Conservation (phyloP, 2,329 filamentous ascomycete species). For the Fusarium caatingaense region DNA sequence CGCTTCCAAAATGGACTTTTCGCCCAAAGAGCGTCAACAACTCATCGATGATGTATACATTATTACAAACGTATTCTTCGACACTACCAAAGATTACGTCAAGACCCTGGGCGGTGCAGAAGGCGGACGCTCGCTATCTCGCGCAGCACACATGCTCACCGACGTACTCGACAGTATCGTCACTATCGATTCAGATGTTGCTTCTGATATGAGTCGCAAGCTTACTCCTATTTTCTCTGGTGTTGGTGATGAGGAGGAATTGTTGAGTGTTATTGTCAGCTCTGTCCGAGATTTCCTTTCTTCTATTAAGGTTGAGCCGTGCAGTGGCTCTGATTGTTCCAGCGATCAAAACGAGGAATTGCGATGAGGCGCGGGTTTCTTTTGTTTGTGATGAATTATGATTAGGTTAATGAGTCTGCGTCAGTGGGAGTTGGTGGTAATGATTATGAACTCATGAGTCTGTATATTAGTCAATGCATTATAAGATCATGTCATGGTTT, state of each 20-base stretch:
- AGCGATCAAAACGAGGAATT: not conserved
- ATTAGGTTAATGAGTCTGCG: not conserved
- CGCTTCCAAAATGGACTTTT: not conserved
- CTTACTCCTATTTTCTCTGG: not conserved
- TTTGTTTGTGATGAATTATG: constrained; percentile 9
- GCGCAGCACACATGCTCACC: not conserved
- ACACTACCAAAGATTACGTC: not conserved
- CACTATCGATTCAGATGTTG: not conserved
- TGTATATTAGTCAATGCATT: not conserved
- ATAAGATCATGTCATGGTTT: not conserved
- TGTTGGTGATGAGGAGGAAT: not conserved
- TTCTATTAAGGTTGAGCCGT: not conserved
- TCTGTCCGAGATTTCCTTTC: constrained; percentile 3
- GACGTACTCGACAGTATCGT: constrained; percentile 1
- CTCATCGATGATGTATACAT: not conserved
- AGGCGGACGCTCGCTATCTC: constrained; percentile 16
- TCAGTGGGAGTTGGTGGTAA: not conserved
- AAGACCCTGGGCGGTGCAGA: not conserved
- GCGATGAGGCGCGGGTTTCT: not conserved
- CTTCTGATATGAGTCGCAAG: not conserved
- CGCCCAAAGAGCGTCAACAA: not conserved
- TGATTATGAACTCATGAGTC: constrained; percentile 9
- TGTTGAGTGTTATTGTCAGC: not conserved
- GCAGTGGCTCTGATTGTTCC: not conserved
- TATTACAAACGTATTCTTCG: not conserved